Evolutionary conservation across 768 basidiomycete species (phyloP).

Genomic region (Russula griseocarnosa): DNA sequence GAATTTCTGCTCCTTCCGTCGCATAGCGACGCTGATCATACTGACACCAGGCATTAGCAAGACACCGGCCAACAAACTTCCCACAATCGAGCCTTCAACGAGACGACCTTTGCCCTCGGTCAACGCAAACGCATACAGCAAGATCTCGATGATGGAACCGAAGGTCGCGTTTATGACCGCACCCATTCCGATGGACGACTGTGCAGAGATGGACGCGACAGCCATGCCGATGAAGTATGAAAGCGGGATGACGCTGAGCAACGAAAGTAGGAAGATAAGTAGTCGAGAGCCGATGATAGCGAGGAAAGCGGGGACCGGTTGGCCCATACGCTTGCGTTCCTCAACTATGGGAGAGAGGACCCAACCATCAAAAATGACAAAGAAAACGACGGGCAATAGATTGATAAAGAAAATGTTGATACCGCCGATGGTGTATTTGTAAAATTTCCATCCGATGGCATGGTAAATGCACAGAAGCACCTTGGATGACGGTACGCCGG

Average conservation of each 20-base stretch:
- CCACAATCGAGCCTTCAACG: slow-evolving; percentile 96
- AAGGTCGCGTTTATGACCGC: slow-evolving; percentile 99
- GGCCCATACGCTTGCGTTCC: slow-evolving; percentile 47
- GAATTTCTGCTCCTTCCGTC: slow-evolving; percentile 93
- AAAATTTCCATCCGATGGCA: slow-evolving; percentile 86
- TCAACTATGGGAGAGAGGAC: slow-evolving; percentile 73
- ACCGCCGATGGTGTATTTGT: slow-evolving; percentile 98
- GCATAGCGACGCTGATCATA: slow-evolving; percentile 88
- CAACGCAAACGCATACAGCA: slow-evolving; percentile 87
- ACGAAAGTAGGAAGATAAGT: slow-evolving; percentile 76
- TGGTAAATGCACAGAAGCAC: slow-evolving; percentile 93
- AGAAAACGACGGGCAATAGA: slow-evolving; percentile 87
- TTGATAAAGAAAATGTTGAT: slow-evolving; percentile 99
- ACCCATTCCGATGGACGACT: slow-evolving; percentile 98
- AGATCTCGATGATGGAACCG: slow-evolving; percentile 96
- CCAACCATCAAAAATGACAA: slow-evolving; percentile 92
- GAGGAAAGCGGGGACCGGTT: slow-evolving; percentile 62
- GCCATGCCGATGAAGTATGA: slow-evolving; percentile 99
- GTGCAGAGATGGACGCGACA: slow-evolving; percentile 97
- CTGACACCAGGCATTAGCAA: slow-evolving; percentile 94
- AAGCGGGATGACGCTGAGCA: slow-evolving; percentile 91
- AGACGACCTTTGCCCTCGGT: slow-evolving; percentile 88
- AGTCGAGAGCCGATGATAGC: slow-evolving; percentile 65
- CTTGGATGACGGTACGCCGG: slow-evolving; percentile 74
- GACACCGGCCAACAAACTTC: slow-evolving; percentile 91